These are phyloP conservation scores for Fusarium sp. DNA, from an alignment of 2,329 filamentous ascomycete species.

Conservation along the genomic window DNA sequence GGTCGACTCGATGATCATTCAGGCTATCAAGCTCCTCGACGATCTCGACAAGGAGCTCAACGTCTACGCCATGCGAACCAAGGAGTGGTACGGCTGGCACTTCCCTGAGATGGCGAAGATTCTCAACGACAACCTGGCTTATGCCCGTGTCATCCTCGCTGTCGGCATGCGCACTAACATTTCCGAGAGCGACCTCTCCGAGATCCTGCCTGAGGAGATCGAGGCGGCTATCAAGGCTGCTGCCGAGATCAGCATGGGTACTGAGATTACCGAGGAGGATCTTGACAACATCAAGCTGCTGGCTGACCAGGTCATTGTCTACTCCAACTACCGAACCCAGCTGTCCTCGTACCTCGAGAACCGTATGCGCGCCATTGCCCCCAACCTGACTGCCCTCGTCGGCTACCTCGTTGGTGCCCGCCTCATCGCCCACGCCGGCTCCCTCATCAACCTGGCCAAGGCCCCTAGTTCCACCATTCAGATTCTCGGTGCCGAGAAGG, in stretches of 20 bases:
- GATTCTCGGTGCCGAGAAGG: slow-evolving; percentile 98
- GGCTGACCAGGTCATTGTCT: slow-evolving; percentile 90
- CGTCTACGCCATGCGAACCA: slow-evolving; percentile 97
- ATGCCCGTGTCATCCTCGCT: slow-evolving; percentile 83
- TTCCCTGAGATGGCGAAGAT: slow-evolving; percentile 98
- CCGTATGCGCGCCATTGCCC: slow-evolving; percentile 96
- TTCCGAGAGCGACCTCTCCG: slow-evolving; percentile 77
- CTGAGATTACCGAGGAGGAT: slow-evolving; percentile 92
- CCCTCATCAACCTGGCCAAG: slow-evolving; percentile 93
- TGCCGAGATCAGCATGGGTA: slow-evolving; percentile 97
- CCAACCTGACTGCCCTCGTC: slow-evolving; percentile 91
- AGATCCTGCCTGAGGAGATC: slow-evolving; percentile 94
- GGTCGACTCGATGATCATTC: slow-evolving; percentile 99
- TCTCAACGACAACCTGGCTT: slow-evolving; percentile 95
- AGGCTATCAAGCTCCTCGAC: slow-evolving; percentile 91
- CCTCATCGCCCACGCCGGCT: slow-evolving; percentile 93
- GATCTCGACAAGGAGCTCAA: slow-evolving; percentile 99
- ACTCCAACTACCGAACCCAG: slow-evolving; percentile 88
- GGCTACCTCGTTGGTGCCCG: slow-evolving; percentile 94
- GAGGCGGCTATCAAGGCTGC: slow-evolving; percentile 90
- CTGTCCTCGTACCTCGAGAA: slow-evolving; percentile 88
- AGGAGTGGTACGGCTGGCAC: slow-evolving; percentile 99
- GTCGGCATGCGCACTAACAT: slow-evolving; percentile 90
- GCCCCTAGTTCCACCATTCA: slow-evolving; percentile 94
- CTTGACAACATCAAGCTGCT: slow-evolving; percentile 90